Base-by-base conservation (phyloP, 164 flowering plant species). In the Stephania cephalantha region DNA sequence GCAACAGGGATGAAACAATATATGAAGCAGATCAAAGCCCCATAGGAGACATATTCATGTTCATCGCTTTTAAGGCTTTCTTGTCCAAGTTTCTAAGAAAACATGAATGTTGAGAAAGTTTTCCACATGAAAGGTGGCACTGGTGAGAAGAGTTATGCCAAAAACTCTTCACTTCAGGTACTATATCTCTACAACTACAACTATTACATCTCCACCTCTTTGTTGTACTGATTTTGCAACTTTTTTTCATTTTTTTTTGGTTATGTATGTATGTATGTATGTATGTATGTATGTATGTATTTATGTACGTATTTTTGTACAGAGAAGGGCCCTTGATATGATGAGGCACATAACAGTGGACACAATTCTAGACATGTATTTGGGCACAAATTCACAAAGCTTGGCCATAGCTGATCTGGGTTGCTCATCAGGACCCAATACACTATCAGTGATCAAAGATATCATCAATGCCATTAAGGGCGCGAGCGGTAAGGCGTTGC, bases 71-170 rank as follows among this genome's bases (percentile, higher is more conserved):
- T 35, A 35, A 35, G 42, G 42, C 42, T 35, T 35, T 35, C 42
- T 35, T 35, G 42, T 35, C 42, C 42, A 35, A 35, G 42, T 35
- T 35, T 35, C 42, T 35, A 35, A 35, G 3, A 2, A 35, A 35
- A 35, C 42, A 91, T 93, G 96, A 91, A 91, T 84, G 85, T 91
- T 6, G 90, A 87, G 83, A 89, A 80, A 70, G 76, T 82, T 68
- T 88, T 93, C 80, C 98, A 87, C 87, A 94, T 91, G 98, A 86
- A 80, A 61, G 97, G 87, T 69, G 98, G 98, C 0, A 68, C 73
- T 70, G 95, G 91, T 29, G 80, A 86, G 6, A 81, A 89, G 48
- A 94, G 98, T 88, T 91, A 94, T 80, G 86, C 98, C 53, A 82
- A 77, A 52, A 91, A 94, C 74, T 94, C 97, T 50, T 82, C 89